Conservation (phyloP, 2,329 filamentous ascomycete species). For the Diaporthe citri region DNA sequence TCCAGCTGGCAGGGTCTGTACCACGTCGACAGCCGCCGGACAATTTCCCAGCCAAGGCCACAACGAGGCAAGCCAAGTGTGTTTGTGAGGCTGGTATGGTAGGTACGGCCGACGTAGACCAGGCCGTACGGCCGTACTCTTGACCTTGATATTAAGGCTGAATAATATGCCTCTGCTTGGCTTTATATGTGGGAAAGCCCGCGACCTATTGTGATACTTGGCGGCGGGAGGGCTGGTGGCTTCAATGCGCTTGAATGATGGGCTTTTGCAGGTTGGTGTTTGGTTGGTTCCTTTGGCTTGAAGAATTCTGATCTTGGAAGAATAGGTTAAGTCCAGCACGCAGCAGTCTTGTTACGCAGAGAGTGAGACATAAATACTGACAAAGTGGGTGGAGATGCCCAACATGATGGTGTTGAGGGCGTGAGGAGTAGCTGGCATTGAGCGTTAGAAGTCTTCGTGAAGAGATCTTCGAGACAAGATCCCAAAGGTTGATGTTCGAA, state of each 20-base stretch:
- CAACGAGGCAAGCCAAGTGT: background rate
- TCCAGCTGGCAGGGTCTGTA: constrained; percentile 35
- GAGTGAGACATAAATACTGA: background rate
- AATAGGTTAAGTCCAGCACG: background rate
- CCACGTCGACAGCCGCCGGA: constrained; percentile 31
- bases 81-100: constrained; percentile 16
- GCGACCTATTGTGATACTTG: background rate
- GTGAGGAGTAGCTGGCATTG: background rate
- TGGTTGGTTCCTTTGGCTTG: background rate
- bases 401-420: background rate
- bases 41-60: constrained; percentile 7
- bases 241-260: background rate
- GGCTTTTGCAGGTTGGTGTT: background rate
- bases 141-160: background rate
- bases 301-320: background rate
- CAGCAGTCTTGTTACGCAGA: background rate
- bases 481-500: background rate
- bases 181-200: background rate
- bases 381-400: too few relatives aligned
- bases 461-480: background rate
- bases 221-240: background rate
- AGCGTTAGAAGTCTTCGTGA: background rate
- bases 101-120: constrained; percentile 15
- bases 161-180: background rate
- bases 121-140: constrained; percentile 26